These are phyloP conservation scores for Edaphochlamys debaryana DNA, from an alignment of 139 green algal genomes.

Conservation along the genomic window DNA sequence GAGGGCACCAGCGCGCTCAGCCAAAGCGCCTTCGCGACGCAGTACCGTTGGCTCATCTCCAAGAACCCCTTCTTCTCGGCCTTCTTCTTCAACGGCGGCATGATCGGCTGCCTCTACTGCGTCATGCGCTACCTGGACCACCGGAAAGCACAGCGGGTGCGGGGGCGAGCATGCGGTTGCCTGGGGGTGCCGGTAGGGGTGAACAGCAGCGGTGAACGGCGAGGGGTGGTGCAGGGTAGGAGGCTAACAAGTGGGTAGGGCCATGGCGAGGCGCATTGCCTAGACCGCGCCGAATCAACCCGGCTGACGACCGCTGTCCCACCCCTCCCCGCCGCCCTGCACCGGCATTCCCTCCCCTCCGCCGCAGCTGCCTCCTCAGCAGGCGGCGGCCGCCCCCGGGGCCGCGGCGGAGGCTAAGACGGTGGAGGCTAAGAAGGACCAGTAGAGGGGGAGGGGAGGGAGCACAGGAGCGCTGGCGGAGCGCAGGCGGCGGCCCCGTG, in stretches of 20 bases:
- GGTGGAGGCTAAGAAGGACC: constrained; percentile 12
- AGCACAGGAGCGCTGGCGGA: no score
- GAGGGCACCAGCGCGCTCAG: background rate
- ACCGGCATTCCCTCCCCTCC: background rate
- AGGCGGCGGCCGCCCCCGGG: background rate
- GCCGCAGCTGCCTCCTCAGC: background rate
- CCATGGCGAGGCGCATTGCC: no score
- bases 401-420: background rate
- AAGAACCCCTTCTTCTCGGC: constrained; percentile 56
- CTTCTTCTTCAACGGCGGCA: constrained; percentile 52
- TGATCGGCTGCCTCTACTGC: constrained; percentile 43
- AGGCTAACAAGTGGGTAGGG: no score
- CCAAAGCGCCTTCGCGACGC: constrained; percentile 29
- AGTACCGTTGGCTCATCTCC: constrained; percentile 29
- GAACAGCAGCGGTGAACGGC: background rate
- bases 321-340: background rate
- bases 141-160: constrained; percentile 16
- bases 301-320: no score
- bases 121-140: constrained; percentile 36
- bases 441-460: no score
- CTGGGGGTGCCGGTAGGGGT: background rate
- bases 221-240: no score
- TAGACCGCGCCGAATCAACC: no score
- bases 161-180: background rate
- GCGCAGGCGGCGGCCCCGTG: no score